Evolutionary conservation across 2,329 filamentous ascomycete species (phyloP).

Genomic region (Pseudogymnoascus sp.): DNA sequence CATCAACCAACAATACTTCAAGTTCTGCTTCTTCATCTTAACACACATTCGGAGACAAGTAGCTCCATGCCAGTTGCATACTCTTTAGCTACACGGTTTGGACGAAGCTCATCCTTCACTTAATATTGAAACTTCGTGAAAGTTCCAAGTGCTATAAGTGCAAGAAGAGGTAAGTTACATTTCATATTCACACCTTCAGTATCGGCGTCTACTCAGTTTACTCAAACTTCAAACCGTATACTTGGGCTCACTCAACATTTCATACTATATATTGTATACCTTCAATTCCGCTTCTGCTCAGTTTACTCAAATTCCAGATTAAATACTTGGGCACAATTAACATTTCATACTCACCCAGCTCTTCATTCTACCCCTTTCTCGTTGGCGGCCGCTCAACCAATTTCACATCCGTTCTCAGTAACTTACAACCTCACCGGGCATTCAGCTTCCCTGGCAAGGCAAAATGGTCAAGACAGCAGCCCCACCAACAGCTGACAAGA

Average conservation of each 20-base stretch:
- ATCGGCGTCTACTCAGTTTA: neutral
- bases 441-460: neutral
- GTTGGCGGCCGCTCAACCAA: neutral
- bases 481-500: constrained; percentile 19
- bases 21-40: neutral
- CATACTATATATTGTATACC: neutral
- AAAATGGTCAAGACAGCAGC: constrained; percentile 17
- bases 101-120: constrained; percentile 74
- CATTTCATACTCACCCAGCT: neutral
- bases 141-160: constrained; percentile 33
- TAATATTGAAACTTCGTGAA: constrained; percentile 73
- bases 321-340: neutral
- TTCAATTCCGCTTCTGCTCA: neutral
- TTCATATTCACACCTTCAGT: neutral
- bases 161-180: neutral
- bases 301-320: neutral
- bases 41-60: constrained; percentile 79
- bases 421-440: neutral
- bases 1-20: constrained; percentile 81
- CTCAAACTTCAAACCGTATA: neutral
- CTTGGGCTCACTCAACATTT: neutral
- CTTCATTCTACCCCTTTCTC: neutral
- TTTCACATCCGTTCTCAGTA: neutral
- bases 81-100: constrained; percentile 95
- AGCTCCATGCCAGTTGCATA: constrained; percentile 84